These are phyloP conservation scores for Agaricus sinodeliciosus DNA, from an alignment of 768 basidiomycete genomes.

Conservation along the genomic window DNA sequence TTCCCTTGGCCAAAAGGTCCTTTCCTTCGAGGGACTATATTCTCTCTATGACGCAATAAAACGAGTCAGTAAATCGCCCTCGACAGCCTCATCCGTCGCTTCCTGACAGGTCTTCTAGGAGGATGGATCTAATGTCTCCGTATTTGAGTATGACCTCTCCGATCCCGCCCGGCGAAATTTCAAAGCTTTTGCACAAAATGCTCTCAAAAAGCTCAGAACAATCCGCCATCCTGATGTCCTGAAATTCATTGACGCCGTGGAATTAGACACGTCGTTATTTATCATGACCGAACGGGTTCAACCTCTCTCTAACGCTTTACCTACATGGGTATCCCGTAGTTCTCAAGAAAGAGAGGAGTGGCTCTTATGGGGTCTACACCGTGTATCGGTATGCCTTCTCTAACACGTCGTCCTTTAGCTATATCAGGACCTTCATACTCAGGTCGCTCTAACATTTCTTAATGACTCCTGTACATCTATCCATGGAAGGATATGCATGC, in stretches of 20 bases:
- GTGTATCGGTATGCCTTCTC: slow-evolving; percentile 63
- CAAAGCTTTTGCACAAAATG: slow-evolving; percentile 79
- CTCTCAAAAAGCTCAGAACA: slow-evolving; percentile 82
- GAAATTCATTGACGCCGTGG: slow-evolving; percentile 90
- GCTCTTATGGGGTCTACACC: slow-evolving; percentile 90
- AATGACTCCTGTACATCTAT: slow-evolving; percentile 80
- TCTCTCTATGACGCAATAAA: slow-evolving; percentile 83
- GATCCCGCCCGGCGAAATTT: slow-evolving; percentile 51
- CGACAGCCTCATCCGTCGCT: slow-evolving; percentile 1
- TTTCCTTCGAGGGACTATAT: slow-evolving; percentile 71
- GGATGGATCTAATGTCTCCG: slow-evolving; percentile 75
- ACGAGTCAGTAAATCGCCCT: slow-evolving; percentile 45
- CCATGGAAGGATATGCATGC: slow-evolving; percentile 72
- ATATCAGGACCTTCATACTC: slow-evolving; percentile 7
- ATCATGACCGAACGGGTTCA: slow-evolving; percentile 94
- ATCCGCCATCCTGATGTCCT: slow-evolving; percentile 94
- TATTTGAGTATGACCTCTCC: slow-evolving; percentile 87
- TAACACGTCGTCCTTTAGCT: not conserved
- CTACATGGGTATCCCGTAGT: slow-evolving; percentile 55
- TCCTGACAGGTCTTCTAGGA: slow-evolving; percentile 49
- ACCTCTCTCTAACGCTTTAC: slow-evolving; percentile 59
- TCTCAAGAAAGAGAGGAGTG: slow-evolving; percentile 76
- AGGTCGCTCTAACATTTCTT: slow-evolving; percentile 88
- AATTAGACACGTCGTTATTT: slow-evolving; percentile 80
- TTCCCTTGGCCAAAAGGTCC: slow-evolving; percentile 67